Conservation (phyloP, 2,329 filamentous ascomycete genomes). For the Botrytis aclada region DNA sequence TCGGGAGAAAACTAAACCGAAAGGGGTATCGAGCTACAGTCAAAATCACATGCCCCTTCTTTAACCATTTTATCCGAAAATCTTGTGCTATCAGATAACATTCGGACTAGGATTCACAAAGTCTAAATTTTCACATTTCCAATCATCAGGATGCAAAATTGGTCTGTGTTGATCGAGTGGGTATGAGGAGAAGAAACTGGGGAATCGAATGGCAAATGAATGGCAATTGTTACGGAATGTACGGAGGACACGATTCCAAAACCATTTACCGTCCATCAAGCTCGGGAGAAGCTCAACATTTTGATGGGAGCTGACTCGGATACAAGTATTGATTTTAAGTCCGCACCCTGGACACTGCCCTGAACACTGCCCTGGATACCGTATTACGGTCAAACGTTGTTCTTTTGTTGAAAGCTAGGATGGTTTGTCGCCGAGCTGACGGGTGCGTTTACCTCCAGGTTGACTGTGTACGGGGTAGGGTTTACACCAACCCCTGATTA, state of each 20-base stretch:
- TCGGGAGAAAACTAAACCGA: not conserved
- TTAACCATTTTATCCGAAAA: not conserved
- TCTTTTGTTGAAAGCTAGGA: not conserved
- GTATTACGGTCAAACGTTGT: not conserved
- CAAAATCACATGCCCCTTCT: not conserved
- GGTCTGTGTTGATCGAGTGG: not conserved
- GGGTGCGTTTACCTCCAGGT: not conserved
- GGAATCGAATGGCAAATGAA: not conserved
- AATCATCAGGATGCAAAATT: not conserved
- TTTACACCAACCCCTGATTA: not conserved
- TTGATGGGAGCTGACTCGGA: not conserved
- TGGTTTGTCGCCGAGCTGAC: not conserved
- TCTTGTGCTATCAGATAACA: not conserved
- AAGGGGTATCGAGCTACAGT: not conserved
- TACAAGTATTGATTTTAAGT: not conserved
- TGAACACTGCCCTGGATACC: not conserved
- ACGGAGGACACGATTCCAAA: not conserved
- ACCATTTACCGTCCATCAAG: not conserved
- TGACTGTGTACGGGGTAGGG: not conserved
- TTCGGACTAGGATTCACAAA: not conserved
- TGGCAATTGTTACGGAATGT: not conserved
- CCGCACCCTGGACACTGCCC: not conserved
- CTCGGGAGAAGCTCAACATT: not conserved
- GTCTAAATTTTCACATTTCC: not conserved
- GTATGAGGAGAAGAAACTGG: not conserved